Conservation (phyloP, 352 stramenopile species). For the Phytophthora quininea region DNA sequence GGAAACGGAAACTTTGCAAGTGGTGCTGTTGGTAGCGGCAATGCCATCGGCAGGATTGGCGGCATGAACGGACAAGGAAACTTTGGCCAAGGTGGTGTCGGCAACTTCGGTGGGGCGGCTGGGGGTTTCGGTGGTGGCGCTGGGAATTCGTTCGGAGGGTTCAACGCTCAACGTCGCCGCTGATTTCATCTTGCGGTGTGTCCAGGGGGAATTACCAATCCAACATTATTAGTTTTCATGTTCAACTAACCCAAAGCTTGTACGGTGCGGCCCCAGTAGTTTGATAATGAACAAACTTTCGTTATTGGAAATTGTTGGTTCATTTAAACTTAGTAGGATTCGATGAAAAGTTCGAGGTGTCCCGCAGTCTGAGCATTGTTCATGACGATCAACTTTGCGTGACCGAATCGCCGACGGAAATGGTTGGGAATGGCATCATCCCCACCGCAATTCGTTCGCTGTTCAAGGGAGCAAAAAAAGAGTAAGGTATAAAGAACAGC, state of each 20-base stretch:
- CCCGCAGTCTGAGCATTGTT: conserved; percentile 31
- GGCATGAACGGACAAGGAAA: too few species aligned
- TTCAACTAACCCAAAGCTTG: not conserved
- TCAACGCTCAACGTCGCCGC: not conserved
- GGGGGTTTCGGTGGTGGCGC: not conserved
- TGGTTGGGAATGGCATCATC: conserved; percentile 29
- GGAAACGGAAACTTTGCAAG: not conserved
- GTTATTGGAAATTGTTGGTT: conserved; percentile 4
- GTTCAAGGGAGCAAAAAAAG: not conserved
- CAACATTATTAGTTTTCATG: not conserved
- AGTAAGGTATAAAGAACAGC: not conserved
- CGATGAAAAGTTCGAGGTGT: conserved; percentile 26
- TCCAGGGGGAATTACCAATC: not conserved
- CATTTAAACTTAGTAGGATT: conserved; percentile 21
- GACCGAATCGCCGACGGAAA: conserved; percentile 23
- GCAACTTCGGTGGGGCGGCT: not conserved
- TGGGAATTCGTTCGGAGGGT: not conserved
- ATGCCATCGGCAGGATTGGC: too few species aligned
- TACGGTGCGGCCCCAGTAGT: too few species aligned
- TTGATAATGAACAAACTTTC: too few species aligned
- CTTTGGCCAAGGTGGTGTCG: too few species aligned
- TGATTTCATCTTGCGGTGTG: not conserved
- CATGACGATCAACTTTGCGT: conserved; percentile 31
- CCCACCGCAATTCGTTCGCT: conserved; percentile 34
- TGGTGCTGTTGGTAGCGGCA: too few species aligned